Percentiles rank a stretch among this genome's conserved stretches.
These are phyloP conservation scores for Vitis amurensis DNA, from an alignment of 164 flowering plant genomes.

Conservation along the genomic window DNA sequence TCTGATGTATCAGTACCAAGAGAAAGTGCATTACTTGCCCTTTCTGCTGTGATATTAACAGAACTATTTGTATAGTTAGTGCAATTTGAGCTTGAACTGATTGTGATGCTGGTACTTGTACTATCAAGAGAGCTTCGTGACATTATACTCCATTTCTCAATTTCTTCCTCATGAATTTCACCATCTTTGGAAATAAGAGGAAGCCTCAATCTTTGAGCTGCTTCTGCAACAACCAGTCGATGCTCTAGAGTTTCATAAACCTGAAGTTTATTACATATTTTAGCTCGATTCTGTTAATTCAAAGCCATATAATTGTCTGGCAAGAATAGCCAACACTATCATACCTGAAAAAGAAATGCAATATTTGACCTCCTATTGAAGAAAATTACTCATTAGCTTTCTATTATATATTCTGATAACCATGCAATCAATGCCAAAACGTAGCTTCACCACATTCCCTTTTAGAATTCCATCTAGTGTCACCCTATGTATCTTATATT, in stretches of 20 bases:
- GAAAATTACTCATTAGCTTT: too few species aligned
- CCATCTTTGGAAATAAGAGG: constrained; percentile 95
- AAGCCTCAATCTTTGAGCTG: constrained; percentile 90
- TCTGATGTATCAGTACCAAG: constrained; percentile 45
- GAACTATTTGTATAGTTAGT: constrained; percentile 53
- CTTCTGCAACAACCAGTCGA: constrained; percentile 81
- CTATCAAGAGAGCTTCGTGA: constrained; percentile 91
- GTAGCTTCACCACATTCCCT: too few species aligned
- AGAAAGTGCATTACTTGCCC: constrained; percentile 30
- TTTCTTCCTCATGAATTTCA: constrained; percentile 90
- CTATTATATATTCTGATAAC: too few species aligned
- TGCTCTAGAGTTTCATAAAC: constrained; percentile 86
- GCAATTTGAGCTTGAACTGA: constrained; percentile 67
- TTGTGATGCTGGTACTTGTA: constrained; percentile 66
- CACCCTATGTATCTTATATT: too few species aligned
- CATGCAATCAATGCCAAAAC: too few species aligned
- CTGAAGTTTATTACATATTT: constrained; percentile 28
- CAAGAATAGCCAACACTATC: too few species aligned
- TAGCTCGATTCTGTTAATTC: too few species aligned
- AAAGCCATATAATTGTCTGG: too few species aligned
- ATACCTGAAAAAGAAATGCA: too few species aligned
- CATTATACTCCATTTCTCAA: constrained; percentile 82
- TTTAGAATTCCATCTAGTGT: too few species aligned
- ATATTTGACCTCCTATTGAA: too few species aligned
- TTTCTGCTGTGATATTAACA: constrained; percentile 34